A percentile compares a stretch with the other conserved stretches of the same genome.
Evolutionary conservation across 352 stramenopile genomes (phyloP).

Genomic region (Phytopythium helicoides): DNA sequence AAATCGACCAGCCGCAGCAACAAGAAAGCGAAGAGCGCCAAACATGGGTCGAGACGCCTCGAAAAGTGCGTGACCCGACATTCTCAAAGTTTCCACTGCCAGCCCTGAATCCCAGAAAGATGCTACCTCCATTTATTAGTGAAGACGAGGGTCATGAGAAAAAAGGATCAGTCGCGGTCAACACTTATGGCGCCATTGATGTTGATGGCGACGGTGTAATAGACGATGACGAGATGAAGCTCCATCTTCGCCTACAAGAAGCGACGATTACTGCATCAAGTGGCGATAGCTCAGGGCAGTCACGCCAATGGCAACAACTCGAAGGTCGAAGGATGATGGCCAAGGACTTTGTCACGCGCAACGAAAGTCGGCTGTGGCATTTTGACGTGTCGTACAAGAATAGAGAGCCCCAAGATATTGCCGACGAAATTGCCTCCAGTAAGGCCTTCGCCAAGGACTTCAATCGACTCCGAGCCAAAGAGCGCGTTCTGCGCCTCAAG

Average conservation of each 20-base stretch:
- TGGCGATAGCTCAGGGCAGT: constrained; percentile 6
- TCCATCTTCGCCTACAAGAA: constrained; percentile 47
- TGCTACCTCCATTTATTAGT: not conserved
- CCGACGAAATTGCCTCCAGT: constrained; percentile 43
- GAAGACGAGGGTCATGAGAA: constrained; percentile 5
- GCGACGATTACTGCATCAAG: constrained; percentile 17
- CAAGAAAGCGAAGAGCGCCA: too few species aligned
- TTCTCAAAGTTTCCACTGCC: constrained; percentile 46
- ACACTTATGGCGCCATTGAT: constrained; percentile 52
- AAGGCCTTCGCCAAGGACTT: constrained; percentile 43
- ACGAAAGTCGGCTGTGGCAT: constrained; percentile 53
- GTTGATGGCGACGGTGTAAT: constrained; percentile 61
- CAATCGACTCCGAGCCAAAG: constrained; percentile 54
- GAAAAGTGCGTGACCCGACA: too few species aligned
- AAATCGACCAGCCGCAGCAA: too few species aligned
- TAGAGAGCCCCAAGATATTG: constrained; percentile 33
- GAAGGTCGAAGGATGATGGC: constrained; percentile 58
- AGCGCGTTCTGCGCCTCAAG: constrained; percentile 58
- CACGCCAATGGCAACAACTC: constrained; percentile 37
- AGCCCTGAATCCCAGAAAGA: constrained; percentile 46
- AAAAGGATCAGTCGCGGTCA: constrained; percentile 37
- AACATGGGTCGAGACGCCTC: too few species aligned
- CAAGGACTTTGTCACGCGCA: constrained; percentile 53
- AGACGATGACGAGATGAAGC: constrained; percentile 64
- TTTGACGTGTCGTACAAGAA: constrained; percentile 44